Percentiles rank a stretch among this genome's conserved stretches.
Conservation (phyloP, 2,329 filamentous ascomycete genomes). For the Beauveria scarabaeidicola region DNA sequence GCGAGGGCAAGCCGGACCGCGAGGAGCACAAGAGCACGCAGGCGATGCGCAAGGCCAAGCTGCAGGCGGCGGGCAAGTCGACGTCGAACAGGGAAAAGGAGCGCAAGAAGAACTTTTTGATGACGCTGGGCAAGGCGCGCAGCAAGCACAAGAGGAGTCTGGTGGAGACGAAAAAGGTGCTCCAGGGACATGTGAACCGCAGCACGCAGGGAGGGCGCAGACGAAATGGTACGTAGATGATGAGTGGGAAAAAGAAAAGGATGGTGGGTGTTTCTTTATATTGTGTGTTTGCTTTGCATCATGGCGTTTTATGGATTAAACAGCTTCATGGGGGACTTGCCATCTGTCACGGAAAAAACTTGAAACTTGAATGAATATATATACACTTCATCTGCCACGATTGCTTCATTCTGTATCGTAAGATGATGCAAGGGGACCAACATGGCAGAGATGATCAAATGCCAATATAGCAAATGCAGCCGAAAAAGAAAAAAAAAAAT, state of each 20-base stretch:
- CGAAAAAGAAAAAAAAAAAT: background rate
- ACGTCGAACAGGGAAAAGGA: conserved; percentile 97
- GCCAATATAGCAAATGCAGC: background rate
- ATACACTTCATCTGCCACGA: background rate
- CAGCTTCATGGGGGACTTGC: background rate
- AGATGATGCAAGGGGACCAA: background rate
- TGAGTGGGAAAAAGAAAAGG: background rate
- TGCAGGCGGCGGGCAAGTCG: conserved; percentile 83
- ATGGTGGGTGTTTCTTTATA: no score
- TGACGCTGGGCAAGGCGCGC: conserved; percentile 96
- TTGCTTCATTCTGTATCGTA: background rate
- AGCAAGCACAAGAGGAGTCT: conserved; percentile 91
- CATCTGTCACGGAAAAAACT: no score
- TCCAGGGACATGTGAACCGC: conserved; percentile 74
- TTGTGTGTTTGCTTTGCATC: background rate
- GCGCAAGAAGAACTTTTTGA: conserved; percentile 95
- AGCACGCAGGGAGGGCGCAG: conserved; percentile 77
- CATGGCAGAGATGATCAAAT: background rate
- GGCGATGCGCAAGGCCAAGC: conserved; percentile 77
- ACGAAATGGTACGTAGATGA: conserved; percentile 48
- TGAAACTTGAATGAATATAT: background rate
- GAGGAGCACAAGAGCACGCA: conserved; percentile 79
- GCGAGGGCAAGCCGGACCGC: conserved; percentile 70
- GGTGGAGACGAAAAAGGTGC: conserved; percentile 70
- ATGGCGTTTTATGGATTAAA: background rate